Percentiles rank a stretch among this genome's conserved stretches.
Conservation (phyloP, 371 early-diverging fungal genomes). For the Haplosporangium sp. region DNA sequence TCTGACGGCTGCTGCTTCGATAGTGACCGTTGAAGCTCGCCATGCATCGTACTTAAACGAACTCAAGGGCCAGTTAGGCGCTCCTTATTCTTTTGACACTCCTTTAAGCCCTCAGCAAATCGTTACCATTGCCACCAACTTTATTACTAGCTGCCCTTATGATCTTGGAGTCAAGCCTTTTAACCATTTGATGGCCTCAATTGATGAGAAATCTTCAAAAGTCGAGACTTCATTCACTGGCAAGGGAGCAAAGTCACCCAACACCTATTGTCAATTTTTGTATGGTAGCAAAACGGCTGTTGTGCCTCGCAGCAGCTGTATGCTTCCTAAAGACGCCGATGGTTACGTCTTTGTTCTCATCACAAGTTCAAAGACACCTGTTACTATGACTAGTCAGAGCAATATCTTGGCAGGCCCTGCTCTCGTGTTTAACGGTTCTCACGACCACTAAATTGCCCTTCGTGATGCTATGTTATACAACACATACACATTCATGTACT, state of each 20-base stretch:
- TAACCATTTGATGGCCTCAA: slow-evolving; percentile 14
- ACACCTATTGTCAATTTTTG: slow-evolving; percentile 32
- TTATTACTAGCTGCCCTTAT: slow-evolving; percentile 25
- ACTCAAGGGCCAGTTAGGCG: background rate
- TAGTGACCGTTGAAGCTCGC: slow-evolving; percentile 33
- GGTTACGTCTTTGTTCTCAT: slow-evolving; percentile 37
- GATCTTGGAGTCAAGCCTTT: slow-evolving; percentile 19
- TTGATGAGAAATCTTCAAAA: background rate
- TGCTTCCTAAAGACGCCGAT: slow-evolving; percentile 19
- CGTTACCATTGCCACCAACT: slow-evolving; percentile 24
- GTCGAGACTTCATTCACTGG: slow-evolving; percentile 14
- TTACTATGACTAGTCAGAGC: slow-evolving; percentile 4
- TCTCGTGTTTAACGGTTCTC: slow-evolving; percentile 26
- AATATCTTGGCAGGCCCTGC: slow-evolving; percentile 38
- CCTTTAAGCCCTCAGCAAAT: slow-evolving; percentile 15
- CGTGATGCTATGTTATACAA: too few relatives aligned
- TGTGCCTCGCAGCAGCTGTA: slow-evolving; percentile 15
- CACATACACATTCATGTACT: too few relatives aligned
- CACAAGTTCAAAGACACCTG: slow-evolving; percentile 10
- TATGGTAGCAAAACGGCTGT: slow-evolving; percentile 20
- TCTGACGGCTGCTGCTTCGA: slow-evolving; percentile 22
- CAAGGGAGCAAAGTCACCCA: background rate
- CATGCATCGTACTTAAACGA: slow-evolving; percentile 35
- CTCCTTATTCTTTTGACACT: slow-evolving; percentile 37
- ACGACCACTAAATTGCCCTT: background rate